phyloP scores from a whole-genome alignment of 1,284 basidiomycete genomes.

The Austropuccinia psidii region DNA sequence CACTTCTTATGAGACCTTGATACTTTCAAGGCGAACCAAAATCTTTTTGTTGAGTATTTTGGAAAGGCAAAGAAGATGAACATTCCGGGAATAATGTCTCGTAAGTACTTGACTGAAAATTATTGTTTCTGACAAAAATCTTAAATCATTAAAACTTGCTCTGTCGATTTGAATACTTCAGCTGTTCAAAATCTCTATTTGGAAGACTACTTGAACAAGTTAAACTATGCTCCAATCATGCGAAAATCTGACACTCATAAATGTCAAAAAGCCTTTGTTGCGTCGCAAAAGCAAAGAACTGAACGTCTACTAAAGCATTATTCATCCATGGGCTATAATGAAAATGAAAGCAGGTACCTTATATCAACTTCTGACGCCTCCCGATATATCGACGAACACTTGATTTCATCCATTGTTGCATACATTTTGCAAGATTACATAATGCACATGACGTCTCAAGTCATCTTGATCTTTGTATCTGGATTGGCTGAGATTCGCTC shows the following conservation, averaged over 20 bases:
- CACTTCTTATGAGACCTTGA: too few species aligned
- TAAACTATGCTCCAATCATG: conserved; percentile 6
- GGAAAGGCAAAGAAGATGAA: conserved; percentile 67
- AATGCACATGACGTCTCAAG: conserved; percentile 57
- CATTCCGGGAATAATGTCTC: conserved; percentile 61
- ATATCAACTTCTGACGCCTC: neutral
- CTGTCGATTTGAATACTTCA: neutral
- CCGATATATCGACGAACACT: conserved; percentile 30
- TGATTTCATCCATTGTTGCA: conserved; percentile 40
- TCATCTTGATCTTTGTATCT: conserved; percentile 77
- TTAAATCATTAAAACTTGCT: neutral
- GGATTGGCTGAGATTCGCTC: conserved; percentile 51
- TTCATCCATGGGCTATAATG: conserved; percentile 15
- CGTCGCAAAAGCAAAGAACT: conserved; percentile 41
- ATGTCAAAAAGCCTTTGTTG: conserved; percentile 71
- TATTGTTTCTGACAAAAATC: neutral
- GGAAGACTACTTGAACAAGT: conserved; percentile 38
- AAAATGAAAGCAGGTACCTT: conserved; percentile 15
- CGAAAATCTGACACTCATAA: conserved; percentile 48
- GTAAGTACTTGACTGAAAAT: neutral
- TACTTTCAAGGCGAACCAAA: conserved; percentile 55
- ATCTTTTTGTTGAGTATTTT: conserved; percentile 73
- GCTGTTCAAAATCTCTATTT: conserved; percentile 46
- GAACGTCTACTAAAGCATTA: neutral
- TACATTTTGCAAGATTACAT: conserved; percentile 56